Conservation (phyloP, 108 stramenopile species). For the Conticribra weissflogii region DNA sequence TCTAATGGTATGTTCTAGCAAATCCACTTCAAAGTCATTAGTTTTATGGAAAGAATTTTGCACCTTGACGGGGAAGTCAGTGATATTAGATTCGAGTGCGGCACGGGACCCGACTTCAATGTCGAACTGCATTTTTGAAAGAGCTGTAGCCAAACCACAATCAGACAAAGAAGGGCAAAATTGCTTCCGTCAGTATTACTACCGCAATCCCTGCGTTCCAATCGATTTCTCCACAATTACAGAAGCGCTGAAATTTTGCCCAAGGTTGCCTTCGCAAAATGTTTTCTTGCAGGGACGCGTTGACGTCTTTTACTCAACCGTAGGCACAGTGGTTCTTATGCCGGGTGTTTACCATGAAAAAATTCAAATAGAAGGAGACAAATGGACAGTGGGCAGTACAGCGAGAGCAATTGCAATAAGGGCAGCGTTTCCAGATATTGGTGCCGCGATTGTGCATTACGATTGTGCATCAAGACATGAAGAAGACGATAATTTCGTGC, state of each 20-base stretch:
- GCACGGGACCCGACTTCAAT: neutral
- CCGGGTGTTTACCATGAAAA: constrained; percentile 26
- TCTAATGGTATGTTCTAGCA: neutral
- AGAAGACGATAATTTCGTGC: neutral
- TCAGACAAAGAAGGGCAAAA: neutral
- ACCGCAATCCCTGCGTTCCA: constrained; percentile 33
- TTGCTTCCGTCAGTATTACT: constrained; percentile 20
- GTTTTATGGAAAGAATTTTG: constrained; percentile 34
- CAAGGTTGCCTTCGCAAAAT: constrained; percentile 2
- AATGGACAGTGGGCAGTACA: neutral
- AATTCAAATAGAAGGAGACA: constrained; percentile 22
- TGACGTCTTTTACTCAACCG: constrained; percentile 7
- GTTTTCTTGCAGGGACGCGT: neutral
- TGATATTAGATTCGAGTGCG: neutral
- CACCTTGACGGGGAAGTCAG: constrained; percentile 20
- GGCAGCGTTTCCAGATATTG: constrained; percentile 27
- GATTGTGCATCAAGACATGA: neutral
- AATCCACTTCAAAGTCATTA: constrained; percentile 14
- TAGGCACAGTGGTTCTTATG: constrained; percentile 27
- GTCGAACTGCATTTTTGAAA: neutral
- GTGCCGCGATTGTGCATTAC: constrained; percentile 26
- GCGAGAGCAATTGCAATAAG: constrained; percentile 24
- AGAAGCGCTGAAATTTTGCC: constrained; percentile 16
- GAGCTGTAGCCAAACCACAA: neutral
- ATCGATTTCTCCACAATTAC: constrained; percentile 26